Evolutionary conservation across 202 grass and related monocot species (phyloP), one percentile per base, ranked within the genome.

Genomic region (Eragrostis tef): DNA sequence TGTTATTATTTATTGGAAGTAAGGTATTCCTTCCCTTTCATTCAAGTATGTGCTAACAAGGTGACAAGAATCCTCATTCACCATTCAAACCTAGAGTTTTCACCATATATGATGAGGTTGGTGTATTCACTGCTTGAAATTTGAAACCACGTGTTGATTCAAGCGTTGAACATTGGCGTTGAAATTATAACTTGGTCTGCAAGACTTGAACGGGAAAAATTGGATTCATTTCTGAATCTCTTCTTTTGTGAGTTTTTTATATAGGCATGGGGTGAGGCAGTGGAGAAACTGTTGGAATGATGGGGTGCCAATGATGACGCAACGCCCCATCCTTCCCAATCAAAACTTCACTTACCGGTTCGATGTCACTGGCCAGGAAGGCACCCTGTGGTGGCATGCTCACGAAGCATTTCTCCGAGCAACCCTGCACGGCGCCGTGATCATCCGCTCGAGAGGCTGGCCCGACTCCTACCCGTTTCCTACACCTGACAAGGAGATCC

Each of bases 311-410:
- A 76, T 69, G 63, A 67, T 94, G 15, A 87, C 92, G 2, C 84
- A 94, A 41, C 91, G 92, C 70, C 89, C 92, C 5, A 80, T 94
- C 21, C 57, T 34, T 2, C 89, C 92, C 7, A 89, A 89, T 3
- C 58, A 56, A 6, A 77, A 73, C 39, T 85, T 80, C 63, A 85
- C 85, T 5, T 89, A 94, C 64, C 78, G 78, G 29, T 93, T 89
- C 81, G 82, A 70, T 43, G 61, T 93, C 51, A 45, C 42, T 15
- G 85, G 87, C 2, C 91, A 93, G 83, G 85, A 83, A 7, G 87
- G 91, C 45, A 93, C 90, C 13, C 46, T 93, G 2, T 93, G 90
- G 90, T 93, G 87, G 90, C 90, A 93, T 29, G 90, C 85, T 0
- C 87, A 93, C n/a, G 39, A 58, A 10, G 71, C 85, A 1, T 85